These are phyloP conservation scores for Plasmopara viticola DNA, from an alignment of 352 stramenopile genomes.

Conservation along the genomic window DNA sequence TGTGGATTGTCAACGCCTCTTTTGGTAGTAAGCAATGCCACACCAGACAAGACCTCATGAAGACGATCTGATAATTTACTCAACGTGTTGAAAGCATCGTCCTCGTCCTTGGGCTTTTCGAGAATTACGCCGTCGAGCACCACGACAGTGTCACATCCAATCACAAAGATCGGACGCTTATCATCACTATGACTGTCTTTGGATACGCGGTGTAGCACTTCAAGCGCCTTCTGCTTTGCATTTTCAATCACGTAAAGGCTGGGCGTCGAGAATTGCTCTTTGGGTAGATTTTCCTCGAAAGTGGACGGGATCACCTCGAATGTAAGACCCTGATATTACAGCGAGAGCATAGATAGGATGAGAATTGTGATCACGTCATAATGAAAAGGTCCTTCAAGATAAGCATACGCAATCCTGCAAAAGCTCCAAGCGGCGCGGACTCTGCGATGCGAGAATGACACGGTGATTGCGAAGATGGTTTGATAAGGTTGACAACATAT, in stretches of 20 bases:
- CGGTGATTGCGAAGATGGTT: constrained; percentile 40
- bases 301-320: constrained; percentile 78
- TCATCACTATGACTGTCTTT: constrained; percentile 4
- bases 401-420: constrained; percentile 59
- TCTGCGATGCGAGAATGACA: constrained; percentile 78
- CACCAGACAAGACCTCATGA: constrained; percentile 85
- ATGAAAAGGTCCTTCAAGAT: background rate
- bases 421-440: constrained; percentile 65
- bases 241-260: constrained; percentile 78
- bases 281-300: constrained; percentile 80
- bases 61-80: constrained; percentile 52
- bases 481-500: constrained; percentile 47
- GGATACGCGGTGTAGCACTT: constrained; percentile 48
- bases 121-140: constrained; percentile 81
- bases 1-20: constrained; percentile 40
- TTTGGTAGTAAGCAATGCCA: constrained; percentile 61
- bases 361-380: background rate
- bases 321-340: constrained; percentile 37
- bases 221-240: constrained; percentile 68
- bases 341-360: background rate
- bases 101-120: constrained; percentile 82
- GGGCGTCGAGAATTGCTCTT: constrained; percentile 55
- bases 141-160: constrained; percentile 87
- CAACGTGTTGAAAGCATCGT: constrained; percentile 80
- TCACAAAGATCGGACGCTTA: constrained; percentile 38